A percentile compares a stretch with the other conserved stretches of the same genome.
Evolutionary conservation across 257 asterid species (phyloP).

Genomic region (Solanum chmielewskii): DNA sequence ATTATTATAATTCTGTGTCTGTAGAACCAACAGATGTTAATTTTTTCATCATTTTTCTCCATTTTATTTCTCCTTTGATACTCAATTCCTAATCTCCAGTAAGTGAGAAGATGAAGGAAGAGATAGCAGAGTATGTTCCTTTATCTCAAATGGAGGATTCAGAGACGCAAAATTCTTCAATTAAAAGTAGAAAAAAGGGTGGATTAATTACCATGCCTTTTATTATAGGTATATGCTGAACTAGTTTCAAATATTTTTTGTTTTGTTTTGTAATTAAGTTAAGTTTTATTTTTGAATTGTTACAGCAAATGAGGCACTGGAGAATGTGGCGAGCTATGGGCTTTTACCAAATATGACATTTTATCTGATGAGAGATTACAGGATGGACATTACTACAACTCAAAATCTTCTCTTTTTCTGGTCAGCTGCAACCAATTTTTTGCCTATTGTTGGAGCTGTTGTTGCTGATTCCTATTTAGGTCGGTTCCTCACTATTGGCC

Average conservation of each 20-base stretch:
- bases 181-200: conserved; percentile 23
- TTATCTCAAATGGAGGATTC: background rate
- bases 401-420: conserved; percentile 33
- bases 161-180: background rate
- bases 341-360: background rate
- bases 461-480: conserved; percentile 64
- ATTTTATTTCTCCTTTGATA: too few species aligned
- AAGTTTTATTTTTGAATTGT: background rate
- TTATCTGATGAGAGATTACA: conserved; percentile 41
- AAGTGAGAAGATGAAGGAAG: background rate
- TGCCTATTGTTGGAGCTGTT: conserved; percentile 58
- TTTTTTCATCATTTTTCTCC: too few species aligned
- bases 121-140: background rate
- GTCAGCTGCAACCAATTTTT: conserved; percentile 56
- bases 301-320: conserved; percentile 54
- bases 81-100: background rate
- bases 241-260: too few species aligned
- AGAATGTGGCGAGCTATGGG: conserved; percentile 55
- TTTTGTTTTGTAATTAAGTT: too few species aligned
- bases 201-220: conserved; percentile 60
- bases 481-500: conserved; percentile 44
- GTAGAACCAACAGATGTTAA: too few species aligned
- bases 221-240: conserved; percentile 32
- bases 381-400: conserved; percentile 26
- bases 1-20: too few species aligned